Conservation (phyloP, 345 rosid species). For the Eucalyptus victrix region DNA sequence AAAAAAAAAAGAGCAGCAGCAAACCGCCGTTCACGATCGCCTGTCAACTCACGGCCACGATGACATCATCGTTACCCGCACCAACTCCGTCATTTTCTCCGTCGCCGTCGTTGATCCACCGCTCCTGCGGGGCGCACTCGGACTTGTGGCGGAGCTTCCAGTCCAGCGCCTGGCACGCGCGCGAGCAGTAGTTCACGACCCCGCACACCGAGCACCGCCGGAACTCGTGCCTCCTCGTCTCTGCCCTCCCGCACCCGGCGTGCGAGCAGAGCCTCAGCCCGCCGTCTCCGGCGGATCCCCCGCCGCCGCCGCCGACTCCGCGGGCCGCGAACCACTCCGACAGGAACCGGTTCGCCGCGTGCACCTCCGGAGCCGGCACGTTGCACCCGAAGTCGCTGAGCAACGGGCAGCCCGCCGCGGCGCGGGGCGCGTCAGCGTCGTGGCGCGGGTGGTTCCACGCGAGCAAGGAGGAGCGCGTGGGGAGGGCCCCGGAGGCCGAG, state of each 20-base stretch:
- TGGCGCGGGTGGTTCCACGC: slow-evolving; percentile 1
- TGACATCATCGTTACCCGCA: background rate
- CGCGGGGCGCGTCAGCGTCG: background rate
- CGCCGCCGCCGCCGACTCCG: slow-evolving; percentile 25
- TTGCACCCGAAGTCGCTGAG: slow-evolving; percentile 94
- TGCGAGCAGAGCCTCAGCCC: slow-evolving; percentile 82
- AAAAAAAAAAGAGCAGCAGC: background rate
- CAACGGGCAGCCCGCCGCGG: slow-evolving; percentile 56
- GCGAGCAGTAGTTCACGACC: slow-evolving; percentile 84
- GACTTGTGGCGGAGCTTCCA: slow-evolving; percentile 89
- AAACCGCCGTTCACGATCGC: background rate
- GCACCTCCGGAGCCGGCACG: slow-evolving; percentile 82
- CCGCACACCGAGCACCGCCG: slow-evolving; percentile 95
- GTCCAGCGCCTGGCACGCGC: slow-evolving; percentile 95
- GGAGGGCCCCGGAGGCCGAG: slow-evolving; percentile 6
- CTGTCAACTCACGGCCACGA: background rate
- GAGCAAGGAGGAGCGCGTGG: slow-evolving; percentile 3
- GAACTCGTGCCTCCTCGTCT: slow-evolving; percentile 86
- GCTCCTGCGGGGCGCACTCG: slow-evolving; percentile 63
- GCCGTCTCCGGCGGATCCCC: slow-evolving; percentile 28
- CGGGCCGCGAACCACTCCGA: slow-evolving; percentile 60
- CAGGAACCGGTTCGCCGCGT: slow-evolving; percentile 65
- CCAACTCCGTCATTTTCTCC: slow-evolving; percentile 27
- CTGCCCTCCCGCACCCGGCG: slow-evolving; percentile 81
- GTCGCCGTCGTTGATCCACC: slow-evolving; percentile 47